Evolutionary conservation across 2,329 filamentous ascomycete genomes (phyloP), one percentile per base, ranked within the genome.

Genomic region (Trichophyton benhamiae): DNA sequence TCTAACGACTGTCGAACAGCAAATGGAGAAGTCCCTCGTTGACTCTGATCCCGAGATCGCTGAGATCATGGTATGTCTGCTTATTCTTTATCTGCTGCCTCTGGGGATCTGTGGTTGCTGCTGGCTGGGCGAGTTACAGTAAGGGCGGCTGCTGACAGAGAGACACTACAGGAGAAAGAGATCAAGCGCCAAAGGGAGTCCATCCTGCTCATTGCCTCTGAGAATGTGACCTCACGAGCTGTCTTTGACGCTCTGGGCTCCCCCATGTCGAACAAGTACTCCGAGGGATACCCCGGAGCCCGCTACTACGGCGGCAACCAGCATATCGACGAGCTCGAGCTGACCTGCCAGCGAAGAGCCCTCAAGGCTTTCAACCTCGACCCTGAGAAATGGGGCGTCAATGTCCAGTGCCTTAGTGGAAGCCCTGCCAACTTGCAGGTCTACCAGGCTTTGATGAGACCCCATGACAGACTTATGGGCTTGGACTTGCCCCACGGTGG

Each of bases 241-340:
- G 94, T 99, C 72, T 96, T 96, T 80, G 91, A 99, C 80, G 94
- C 94, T 64, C 86, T 99, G 67, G 94, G 94, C 72, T 91, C 87
- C 63, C 87, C 88, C 76, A 95, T 94, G 88, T 90, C 89, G 78
- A 96, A 99, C 85, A 99, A 99, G 82, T 99, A 99, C 84, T 96
- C 91, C 17, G 94, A 99, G 82, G 94, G 94, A 67, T 96, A 96
- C 77, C 94, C 94, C 68, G 94, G 94, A 75, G 94, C 94, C 70
- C 87, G 94, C 78, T 99, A 99, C 84, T 99, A 99, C 73, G 94
- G 94, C 74, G 94, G 94, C 73, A 99, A 99, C 82, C 88, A 99
- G 83, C 90, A 94, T 83, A 99, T 99, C 68, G 94, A 99, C 77
- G 83, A 89, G 77, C 91, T 96, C 71, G 94, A 99, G 83, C 83